Conservation (phyloP, 2,329 filamentous ascomycete genomes). For the Colletotrichum sp. region DNA sequence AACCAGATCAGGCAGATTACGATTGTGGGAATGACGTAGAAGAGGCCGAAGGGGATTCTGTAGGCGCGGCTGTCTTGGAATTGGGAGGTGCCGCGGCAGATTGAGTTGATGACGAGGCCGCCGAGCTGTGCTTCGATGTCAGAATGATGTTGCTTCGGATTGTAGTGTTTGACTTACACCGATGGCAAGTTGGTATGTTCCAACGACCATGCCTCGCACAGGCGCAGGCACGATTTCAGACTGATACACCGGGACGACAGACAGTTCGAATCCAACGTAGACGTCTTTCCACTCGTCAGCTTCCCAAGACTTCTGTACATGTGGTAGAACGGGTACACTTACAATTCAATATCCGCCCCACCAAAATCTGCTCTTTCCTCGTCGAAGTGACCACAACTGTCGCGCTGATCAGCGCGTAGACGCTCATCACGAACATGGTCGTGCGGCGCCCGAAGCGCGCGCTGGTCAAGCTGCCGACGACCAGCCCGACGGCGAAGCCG, state of each 20-base stretch:
- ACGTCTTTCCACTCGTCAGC: constrained; percentile 23
- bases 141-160: not conserved
- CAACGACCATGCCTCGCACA: constrained; percentile 37
- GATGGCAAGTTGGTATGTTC: constrained; percentile 38
- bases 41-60: constrained; percentile 38
- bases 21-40: constrained; percentile 36
- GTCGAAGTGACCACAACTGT: constrained; percentile 36
- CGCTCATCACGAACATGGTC: constrained; percentile 41
- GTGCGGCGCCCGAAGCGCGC: constrained; percentile 35
- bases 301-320: not conserved
- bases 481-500: constrained; percentile 33
- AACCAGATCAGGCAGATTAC: constrained; percentile 30
- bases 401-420: constrained; percentile 36
- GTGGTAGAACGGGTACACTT: not conserved
- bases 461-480: constrained; percentile 29
- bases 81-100: constrained; percentile 33
- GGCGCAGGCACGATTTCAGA: constrained; percentile 36
- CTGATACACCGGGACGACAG: constrained; percentile 40
- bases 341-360: constrained; percentile 39
- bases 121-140: constrained; percentile 9
- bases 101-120: constrained; percentile 30
- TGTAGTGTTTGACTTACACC: constrained; percentile 3
- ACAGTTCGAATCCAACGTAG: constrained; percentile 45
- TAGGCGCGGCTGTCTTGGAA: constrained; percentile 34
- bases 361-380: constrained; percentile 35